phyloP scores from a whole-genome alignment of 805 yeast species.

The Tanozyma kutaoensis region DNA sequence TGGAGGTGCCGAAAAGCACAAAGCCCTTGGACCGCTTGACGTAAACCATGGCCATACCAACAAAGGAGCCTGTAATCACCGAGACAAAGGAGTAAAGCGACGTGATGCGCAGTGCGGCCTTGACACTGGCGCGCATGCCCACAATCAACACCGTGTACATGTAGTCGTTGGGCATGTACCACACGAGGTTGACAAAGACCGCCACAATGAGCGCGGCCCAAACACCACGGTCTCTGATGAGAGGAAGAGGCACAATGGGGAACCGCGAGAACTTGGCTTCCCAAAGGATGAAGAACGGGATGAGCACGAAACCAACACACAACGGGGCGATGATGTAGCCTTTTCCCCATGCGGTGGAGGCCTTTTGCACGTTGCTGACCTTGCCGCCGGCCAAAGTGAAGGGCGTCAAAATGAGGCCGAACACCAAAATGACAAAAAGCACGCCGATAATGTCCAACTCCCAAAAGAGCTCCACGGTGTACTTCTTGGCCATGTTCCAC shows the following conservation, averaged over 20 bases:
- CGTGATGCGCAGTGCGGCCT: slow-evolving; percentile 56
- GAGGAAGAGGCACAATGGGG: slow-evolving; percentile 50
- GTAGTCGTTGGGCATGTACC: slow-evolving; percentile 59
- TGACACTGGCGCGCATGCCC: slow-evolving; percentile 42
- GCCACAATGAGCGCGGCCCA: slow-evolving; percentile 58
- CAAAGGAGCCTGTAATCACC: slow-evolving; percentile 42
- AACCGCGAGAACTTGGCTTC: slow-evolving; percentile 40
- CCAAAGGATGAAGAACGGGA: slow-evolving; percentile 50
- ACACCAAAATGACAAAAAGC: slow-evolving; percentile 35
- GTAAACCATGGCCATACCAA: slow-evolving; percentile 40
- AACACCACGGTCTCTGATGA: slow-evolving; percentile 57
- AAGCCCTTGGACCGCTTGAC: slow-evolving; percentile 42
- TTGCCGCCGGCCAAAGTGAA: slow-evolving; percentile 67
- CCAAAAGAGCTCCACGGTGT: slow-evolving; percentile 40
- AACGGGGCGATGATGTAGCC: slow-evolving; percentile 57
- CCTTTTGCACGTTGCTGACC: slow-evolving; percentile 11
- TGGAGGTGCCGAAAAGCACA: slow-evolving; percentile 40
- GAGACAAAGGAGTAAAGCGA: slow-evolving; percentile 54
- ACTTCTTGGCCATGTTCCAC: not conserved
- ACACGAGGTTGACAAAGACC: slow-evolving; percentile 44
- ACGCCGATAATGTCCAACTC: slow-evolving; percentile 54
- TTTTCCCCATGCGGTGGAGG: slow-evolving; percentile 30
- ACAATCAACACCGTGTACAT: slow-evolving; percentile 55
- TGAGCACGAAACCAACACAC: slow-evolving; percentile 47
- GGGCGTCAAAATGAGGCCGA: slow-evolving; percentile 60